Evolutionary conservation across 352 stramenopile species (phyloP), one percentile per base, ranked within the genome.

Genomic region (Phytophthora megakarya): DNA sequence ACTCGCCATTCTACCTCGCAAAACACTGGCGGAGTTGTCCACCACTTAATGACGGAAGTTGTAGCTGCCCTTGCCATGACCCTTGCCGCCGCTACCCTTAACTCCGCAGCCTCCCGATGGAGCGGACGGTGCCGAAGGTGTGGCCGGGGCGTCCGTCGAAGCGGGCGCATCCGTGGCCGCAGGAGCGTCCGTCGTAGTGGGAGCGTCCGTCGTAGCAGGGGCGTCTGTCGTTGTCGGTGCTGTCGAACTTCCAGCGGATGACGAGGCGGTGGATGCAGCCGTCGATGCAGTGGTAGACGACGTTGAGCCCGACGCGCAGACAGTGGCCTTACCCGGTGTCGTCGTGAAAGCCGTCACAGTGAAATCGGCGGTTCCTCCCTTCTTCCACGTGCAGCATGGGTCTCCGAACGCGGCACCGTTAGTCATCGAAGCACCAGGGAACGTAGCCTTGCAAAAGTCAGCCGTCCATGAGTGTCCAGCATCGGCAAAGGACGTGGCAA

Each of bases 311-410:
- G 69, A 33, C 11, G 70, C 61, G 50, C 66, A 75, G 28, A 49
- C 53, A 0, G 61, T 75, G 5, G 57, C 56, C 54, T 66, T 53
- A 19, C 48, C 61, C 25, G 63, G 56, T 1, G 49, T 67, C 30
- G 42, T 61, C 32, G 69, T 73, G 59, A 77, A 73, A 28, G 66
- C 59, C 32, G 59, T 44, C 53, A 81, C 67, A 15, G 55, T 67
- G 42, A 80, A 79, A 46, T 83, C 72, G 5, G 76, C 47, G 3
- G 37, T 75, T 42, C 56, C 69, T 22, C 72, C 64, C 52, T 66
- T 69, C 22, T 58, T 72, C 74, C 74, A 86, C 59, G 66, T 79
- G 73, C 76, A 85, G 44, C 76, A 85, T 52, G 76, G 76, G 65
- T 85, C 76, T 5, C 76, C 76, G 64, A 86, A 80, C 32, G 72